Evolutionary conservation across 2,329 filamentous ascomycete species (phyloP), one percentile per base, ranked within the genome.

Genomic region (Cercospora citrullina): DNA sequence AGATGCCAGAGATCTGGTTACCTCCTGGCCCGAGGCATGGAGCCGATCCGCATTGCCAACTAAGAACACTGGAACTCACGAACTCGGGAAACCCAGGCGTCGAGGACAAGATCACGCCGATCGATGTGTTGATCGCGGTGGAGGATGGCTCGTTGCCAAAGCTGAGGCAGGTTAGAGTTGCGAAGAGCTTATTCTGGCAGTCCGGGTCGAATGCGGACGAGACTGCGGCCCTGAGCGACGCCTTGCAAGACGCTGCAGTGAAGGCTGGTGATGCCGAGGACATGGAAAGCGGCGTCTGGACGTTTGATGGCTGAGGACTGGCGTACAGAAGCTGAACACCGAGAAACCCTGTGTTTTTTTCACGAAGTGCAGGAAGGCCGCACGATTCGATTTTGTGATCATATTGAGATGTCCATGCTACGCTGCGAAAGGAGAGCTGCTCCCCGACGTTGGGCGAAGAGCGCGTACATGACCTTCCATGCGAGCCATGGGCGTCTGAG

Each of bases 91-190:
- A 78, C 6, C 75, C 71, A 53, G 80, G 70, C 68, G 69, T 79
- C 0, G 73, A 77, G 3, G 75, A 79, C 63, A 78, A 79, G 51
- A 80, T 83, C 64, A 77, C 76, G 1, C 76, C 81, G 1, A 78
- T 80, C 1, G 82, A 84, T 63, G 69, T 84, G 18, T 77, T 80
- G 62, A 75, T 78, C 6, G 72, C 81, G 14, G 74, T 83, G 10
- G 80, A 82, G 55, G 79, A 81, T 64, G 78, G 80, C 0, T 78
- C 72, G 1, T 69, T 84, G 0, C 81, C 81, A 1, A 71, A 76
- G 2, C 65, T 84, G 68, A 73, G 80, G 16, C 75, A 73, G n/a
- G 68, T 84, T 42, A 71, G 73, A 33, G 77, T 81, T 8, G 79
- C 78, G 5, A 74, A 74, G 69, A 80, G 76, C 53, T 71, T 81